A percentile compares a stretch with the other conserved stretches of the same genome.
Evolutionary conservation across 768 basidiomycete genomes (phyloP).

Genomic region (Termitomyces sp.): DNA sequence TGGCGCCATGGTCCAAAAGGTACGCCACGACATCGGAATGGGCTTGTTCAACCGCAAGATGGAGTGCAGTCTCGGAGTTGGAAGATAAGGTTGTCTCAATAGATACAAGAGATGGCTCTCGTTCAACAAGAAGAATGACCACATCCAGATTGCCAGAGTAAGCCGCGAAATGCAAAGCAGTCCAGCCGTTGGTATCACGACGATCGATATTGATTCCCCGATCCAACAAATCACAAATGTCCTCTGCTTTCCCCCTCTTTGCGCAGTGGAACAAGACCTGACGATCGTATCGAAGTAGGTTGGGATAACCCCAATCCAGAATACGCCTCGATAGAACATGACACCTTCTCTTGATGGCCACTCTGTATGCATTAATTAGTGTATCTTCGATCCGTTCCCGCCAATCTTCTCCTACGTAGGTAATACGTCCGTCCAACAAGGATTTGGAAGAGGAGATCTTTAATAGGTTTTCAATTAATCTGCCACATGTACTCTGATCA

Average conservation of each 20-base stretch:
- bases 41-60: neutral
- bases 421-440: neutral
- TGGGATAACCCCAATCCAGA: constrained; percentile 2
- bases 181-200: neutral
- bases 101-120: neutral
- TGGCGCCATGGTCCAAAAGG: neutral
- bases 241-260: neutral
- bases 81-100: neutral
- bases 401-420: neutral
- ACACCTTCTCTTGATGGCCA: neutral
- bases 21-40: neutral
- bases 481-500: neutral
- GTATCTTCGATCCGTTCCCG: neutral
- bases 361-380: neutral
- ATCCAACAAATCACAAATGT: neutral
- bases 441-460: neutral
- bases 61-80: neutral
- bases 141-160: neutral
- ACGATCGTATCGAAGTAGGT: neutral
- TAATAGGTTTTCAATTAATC: neutral
- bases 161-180: neutral
- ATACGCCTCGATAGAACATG: neutral
- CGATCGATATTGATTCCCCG: neutral
- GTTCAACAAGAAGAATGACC: neutral
- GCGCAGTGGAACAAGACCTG: neutral